Percentiles rank a stretch among this genome's conserved stretches.
Evolutionary conservation across 2,329 filamentous ascomycete genomes (phyloP).

Genomic region (Aspergillus novoparasiticus): DNA sequence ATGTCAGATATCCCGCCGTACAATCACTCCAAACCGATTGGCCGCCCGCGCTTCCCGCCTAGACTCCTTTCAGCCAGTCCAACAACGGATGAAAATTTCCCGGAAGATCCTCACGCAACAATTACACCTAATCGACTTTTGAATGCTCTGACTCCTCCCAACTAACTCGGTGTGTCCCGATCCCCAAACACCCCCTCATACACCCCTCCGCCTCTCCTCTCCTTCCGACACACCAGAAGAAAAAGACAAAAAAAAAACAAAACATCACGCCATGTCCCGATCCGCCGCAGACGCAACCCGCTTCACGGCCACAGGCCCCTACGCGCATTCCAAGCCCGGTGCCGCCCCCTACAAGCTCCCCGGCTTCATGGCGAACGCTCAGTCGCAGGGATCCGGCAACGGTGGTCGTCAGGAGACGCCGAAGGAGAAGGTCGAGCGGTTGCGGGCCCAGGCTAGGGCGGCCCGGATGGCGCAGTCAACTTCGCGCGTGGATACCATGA

Average conservation of each 20-base stretch:
- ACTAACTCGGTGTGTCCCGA: background rate
- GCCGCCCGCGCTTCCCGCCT: background rate
- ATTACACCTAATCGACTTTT: background rate
- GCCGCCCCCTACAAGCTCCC: conserved; percentile 37
- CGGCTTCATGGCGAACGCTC: conserved; percentile 25
- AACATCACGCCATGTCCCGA: conserved; percentile 43
- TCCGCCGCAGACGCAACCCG: conserved; percentile 53
- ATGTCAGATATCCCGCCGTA: background rate
- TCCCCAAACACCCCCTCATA: background rate
- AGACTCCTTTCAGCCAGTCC: background rate
- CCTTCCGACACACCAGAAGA: background rate
- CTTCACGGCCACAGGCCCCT: conserved; percentile 54
- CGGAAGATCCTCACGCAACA: conserved; percentile 8
- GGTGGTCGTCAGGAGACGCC: conserved; percentile 59
- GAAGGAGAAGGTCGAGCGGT: conserved; percentile 68
- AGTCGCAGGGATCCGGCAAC: conserved; percentile 23
- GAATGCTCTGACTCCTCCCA: background rate
- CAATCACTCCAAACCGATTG: background rate
- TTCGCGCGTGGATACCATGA: conserved; percentile 56
- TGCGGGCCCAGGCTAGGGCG: conserved; percentile 69
- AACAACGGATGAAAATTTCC: conserved; percentile 20
- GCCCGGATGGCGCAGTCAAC: conserved; percentile 63
- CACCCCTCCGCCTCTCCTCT: background rate
- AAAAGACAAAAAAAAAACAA: background rate
- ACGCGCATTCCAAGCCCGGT: conserved; percentile 47